Conservation (phyloP, 1,284 basidiomycete species). For the Vanrija sp. region DNA sequence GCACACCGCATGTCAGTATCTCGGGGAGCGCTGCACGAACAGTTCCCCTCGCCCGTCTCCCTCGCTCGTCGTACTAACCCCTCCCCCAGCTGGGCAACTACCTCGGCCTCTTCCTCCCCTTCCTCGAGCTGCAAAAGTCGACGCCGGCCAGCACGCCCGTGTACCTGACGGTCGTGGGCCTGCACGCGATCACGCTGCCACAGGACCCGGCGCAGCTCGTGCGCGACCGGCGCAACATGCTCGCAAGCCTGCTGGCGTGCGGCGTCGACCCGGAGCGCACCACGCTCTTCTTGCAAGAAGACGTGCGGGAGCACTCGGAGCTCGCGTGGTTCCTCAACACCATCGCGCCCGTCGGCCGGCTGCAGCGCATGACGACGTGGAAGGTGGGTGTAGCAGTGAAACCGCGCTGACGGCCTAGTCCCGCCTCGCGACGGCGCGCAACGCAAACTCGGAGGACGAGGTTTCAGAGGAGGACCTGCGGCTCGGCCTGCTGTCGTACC, state of each 20-base stretch:
- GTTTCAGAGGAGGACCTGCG: slow-evolving; percentile 78
- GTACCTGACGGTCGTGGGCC: slow-evolving; percentile 83
- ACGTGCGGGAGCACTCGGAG: slow-evolving; percentile 78
- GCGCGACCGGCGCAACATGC: slow-evolving; percentile 66
- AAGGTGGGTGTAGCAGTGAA: slow-evolving; percentile 57
- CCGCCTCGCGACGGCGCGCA: slow-evolving; percentile 48
- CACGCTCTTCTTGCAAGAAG: slow-evolving; percentile 82
- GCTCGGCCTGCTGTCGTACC: slow-evolving; percentile 84
- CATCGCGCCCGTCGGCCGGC: slow-evolving; percentile 72
- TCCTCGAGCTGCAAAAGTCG: slow-evolving; percentile 60
- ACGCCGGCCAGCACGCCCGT: slow-evolving; percentile 61
- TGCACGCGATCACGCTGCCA: slow-evolving; percentile 88
- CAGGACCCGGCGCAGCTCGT: slow-evolving; percentile 68
- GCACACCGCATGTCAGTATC: slow-evolving; percentile 68
- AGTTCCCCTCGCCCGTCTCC: not conserved
- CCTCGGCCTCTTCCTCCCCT: slow-evolving; percentile 56
- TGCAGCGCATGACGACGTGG: slow-evolving; percentile 92
- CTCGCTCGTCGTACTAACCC: not conserved
- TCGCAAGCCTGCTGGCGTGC: slow-evolving; percentile 77
- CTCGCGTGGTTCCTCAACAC: slow-evolving; percentile 90
- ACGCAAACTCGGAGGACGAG: slow-evolving; percentile 68
- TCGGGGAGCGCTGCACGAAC: too few species aligned
- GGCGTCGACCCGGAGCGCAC: slow-evolving; percentile 76
- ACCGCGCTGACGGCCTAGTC: slow-evolving; percentile 3
- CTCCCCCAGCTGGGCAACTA: slow-evolving; percentile 78